Evolutionary conservation across 768 basidiomycete species (phyloP), one percentile per base, ranked within the genome.

Genomic region (Nidularia pulvinata): DNA sequence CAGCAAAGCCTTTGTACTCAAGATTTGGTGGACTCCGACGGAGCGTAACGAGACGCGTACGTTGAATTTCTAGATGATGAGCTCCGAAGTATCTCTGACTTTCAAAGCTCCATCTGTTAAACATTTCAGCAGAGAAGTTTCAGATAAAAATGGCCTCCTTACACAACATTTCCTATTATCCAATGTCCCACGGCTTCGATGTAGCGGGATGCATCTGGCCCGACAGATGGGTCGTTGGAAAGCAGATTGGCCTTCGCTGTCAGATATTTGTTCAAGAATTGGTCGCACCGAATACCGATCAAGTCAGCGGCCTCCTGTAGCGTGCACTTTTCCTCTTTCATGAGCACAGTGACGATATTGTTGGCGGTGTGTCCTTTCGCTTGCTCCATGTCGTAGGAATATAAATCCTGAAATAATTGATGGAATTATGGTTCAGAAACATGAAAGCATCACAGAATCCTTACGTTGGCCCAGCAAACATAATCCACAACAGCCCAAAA

Each of bases 371-470:
- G 66, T 16, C 73, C 79, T 46, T 66, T 64, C 19, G 69, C 65
- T 35, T 73, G 70, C 55, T 81, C 77, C 71, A 73, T 73, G 59
- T 75, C 74, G 61, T 78, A 81, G 11, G 74, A 78, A 58, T 76
- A 77, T n/a, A 78, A 58, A 51, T 80, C 76, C 76, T 77, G 56
- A 11, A 25, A 9, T 36, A 33, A 44, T 4, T 49, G 30, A 45
- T 16, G 30, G 74, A 52, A 25, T n/a, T 19, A 19, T 47, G 32
- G n/a, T 22, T 7, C 46, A 47, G 6, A 13, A 42, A 42, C 11
- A 13, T 42, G 13, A 19, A 42, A 42, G 11, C 3, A 19, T 13
- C 39, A 11, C 11, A 42, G 39, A 19, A 42, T 13, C 11, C 51
- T 52, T 42, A 52, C 76, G 54, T 80, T 79, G 14, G 78, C 63